These are phyloP conservation scores for Pinguiococcus pyrenoidosus DNA, from an alignment of 108 stramenopile genomes.

Conservation along the genomic window DNA sequence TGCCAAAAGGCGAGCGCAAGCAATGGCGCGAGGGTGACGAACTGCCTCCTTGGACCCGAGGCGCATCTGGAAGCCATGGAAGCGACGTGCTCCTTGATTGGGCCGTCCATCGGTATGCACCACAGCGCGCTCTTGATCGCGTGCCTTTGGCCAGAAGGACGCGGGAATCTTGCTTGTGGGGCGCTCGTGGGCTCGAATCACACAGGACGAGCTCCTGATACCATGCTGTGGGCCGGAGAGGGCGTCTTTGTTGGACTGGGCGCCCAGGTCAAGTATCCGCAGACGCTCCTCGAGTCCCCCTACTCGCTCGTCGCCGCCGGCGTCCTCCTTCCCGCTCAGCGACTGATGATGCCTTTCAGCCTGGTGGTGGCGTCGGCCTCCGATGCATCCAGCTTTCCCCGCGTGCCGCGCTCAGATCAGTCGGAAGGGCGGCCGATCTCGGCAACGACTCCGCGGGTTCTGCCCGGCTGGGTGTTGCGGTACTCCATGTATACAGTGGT, in stretches of 20 bases:
- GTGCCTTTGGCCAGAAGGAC: conserved; percentile 70
- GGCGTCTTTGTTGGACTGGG: conserved; percentile 81
- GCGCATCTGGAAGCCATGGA: conserved; percentile 62
- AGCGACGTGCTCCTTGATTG: conserved; percentile 56
- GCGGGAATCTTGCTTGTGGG: conserved; percentile 90
- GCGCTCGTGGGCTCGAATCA: conserved; percentile 86
- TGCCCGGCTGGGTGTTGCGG: conserved; percentile 74
- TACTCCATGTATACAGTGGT: conserved; percentile 66
- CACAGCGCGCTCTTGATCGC: conserved; percentile 76
- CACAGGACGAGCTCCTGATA: conserved; percentile 81
- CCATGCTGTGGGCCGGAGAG: conserved; percentile 71
- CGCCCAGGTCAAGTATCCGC: conserved; percentile 67
- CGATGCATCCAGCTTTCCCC: background rate
- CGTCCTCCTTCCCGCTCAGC: conserved; percentile 58
- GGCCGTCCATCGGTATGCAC: conserved; percentile 73
- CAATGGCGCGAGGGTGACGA: too few species aligned
- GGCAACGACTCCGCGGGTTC: conserved; percentile 56
- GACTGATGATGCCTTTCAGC: conserved; percentile 70
- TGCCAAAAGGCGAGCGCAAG: too few species aligned
- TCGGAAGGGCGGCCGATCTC: conserved; percentile 8
- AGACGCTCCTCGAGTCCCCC: conserved; percentile 60
- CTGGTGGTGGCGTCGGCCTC: conserved; percentile 33
- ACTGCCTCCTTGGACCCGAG: conserved; percentile 64
- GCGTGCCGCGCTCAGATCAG: conserved; percentile 18
- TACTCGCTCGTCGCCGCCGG: conserved; percentile 84